These are phyloP conservation scores for Lactifluus hygrophoroides DNA, from an alignment of 768 basidiomycete species.

Conservation along the genomic window DNA sequence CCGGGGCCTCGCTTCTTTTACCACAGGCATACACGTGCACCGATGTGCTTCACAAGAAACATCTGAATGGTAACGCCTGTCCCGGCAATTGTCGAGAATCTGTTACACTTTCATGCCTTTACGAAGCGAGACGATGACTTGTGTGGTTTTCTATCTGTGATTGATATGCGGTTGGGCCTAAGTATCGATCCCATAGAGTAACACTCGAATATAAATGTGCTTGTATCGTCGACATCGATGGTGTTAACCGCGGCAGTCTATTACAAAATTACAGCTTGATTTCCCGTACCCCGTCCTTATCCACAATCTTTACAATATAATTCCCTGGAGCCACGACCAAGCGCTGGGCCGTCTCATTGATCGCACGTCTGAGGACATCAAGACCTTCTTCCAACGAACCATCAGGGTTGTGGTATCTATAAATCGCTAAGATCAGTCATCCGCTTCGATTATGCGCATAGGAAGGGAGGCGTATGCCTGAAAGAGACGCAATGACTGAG, in stretches of 20 bases:
- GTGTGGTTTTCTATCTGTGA: conserved; percentile 20
- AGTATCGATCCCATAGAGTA: neutral
- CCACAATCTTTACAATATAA: conserved; percentile 87
- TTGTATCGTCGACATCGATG: neutral
- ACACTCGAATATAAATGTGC: neutral
- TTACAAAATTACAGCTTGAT: conserved; percentile 42
- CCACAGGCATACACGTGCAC: no score
- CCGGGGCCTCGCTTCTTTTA: no score
- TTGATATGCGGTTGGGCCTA: no score
- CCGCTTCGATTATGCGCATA: neutral
- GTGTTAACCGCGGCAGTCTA: neutral
- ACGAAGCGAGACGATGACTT: no score
- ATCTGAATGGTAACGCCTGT: no score
- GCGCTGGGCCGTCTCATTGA: conserved; percentile 81
- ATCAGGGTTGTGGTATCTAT: conserved; percentile 85
- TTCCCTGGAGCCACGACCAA: conserved; percentile 69
- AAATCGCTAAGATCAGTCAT: conserved; percentile 1
- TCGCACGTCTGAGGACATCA: conserved; percentile 74
- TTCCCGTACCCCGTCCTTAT: conserved; percentile 83
- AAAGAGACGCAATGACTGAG: neutral
- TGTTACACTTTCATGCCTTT: no score
- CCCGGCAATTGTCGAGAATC: no score
- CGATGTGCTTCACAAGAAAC: no score
- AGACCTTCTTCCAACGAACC: conserved; percentile 81
- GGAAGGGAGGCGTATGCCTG: neutral